A percentile compares a stretch with the other conserved stretches of the same genome.
Evolutionary conservation across 2,329 filamentous ascomycete species (phyloP).

Genomic region (Apiospora sp.): DNA sequence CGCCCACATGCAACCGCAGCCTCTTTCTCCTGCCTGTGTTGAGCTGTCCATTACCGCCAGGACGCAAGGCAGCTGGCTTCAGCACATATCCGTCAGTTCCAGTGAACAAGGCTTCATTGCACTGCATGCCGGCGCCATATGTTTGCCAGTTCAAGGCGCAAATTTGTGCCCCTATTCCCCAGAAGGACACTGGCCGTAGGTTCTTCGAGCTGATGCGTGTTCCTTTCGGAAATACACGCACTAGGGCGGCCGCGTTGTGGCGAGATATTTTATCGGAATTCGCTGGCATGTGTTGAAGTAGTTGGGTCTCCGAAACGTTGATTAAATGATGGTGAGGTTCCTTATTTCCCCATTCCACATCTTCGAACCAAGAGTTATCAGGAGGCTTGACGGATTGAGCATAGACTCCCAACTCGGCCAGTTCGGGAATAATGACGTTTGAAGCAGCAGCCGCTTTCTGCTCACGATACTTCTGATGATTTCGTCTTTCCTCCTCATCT

Average conservation of each 20-base stretch:
- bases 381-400: slow-evolving; percentile 74
- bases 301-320: slow-evolving; percentile 72
- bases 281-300: slow-evolving; percentile 60
- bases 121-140: slow-evolving; percentile 70
- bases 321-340: slow-evolving; percentile 46
- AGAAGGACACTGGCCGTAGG: slow-evolving; percentile 68
- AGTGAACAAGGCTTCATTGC: slow-evolving; percentile 73
- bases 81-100: slow-evolving; percentile 72
- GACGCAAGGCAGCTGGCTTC: slow-evolving; percentile 67
- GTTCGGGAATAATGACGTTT: slow-evolving; percentile 66
- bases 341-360: slow-evolving; percentile 44
- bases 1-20: slow-evolving; percentile 66
- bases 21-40: slow-evolving; percentile 55
- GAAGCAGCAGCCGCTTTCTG: slow-evolving; percentile 47
- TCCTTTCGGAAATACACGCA: slow-evolving; percentile 75
- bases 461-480: slow-evolving; percentile 60
- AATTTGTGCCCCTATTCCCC: slow-evolving; percentile 73
- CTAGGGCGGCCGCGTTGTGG: slow-evolving; percentile 72
- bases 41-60: slow-evolving; percentile 60
- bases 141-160: slow-evolving; percentile 76
- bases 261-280: slow-evolving; percentile 56
- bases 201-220: slow-evolving; percentile 73
- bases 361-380: slow-evolving; percentile 71
- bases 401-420: slow-evolving; percentile 72
- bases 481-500: slow-evolving; percentile 52